A percentile compares a stretch with the other conserved stretches of the same genome.
Conservation (phyloP, 2,329 filamentous ascomycete species). For the Diplocarpon rosae region DNA sequence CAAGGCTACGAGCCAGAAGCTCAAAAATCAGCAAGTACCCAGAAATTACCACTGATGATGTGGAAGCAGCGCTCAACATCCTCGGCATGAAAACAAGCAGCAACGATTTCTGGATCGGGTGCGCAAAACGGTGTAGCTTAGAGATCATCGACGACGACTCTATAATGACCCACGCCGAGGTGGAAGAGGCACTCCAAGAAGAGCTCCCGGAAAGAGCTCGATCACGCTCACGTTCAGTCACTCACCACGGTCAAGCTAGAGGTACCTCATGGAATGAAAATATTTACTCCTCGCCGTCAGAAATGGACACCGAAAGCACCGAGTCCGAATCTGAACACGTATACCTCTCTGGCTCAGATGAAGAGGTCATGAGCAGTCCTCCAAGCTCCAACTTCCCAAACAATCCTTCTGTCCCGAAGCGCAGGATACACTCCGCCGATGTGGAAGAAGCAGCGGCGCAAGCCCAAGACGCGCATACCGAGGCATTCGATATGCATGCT, state of each 20-base stretch:
- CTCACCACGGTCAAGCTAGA: background rate
- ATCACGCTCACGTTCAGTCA: slow-evolving; percentile 5
- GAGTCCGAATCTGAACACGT: background rate
- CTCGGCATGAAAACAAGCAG: slow-evolving; percentile 38
- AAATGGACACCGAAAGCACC: background rate
- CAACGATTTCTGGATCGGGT: slow-evolving; percentile 38
- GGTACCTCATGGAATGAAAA: background rate
- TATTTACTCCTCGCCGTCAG: background rate
- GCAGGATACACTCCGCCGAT: background rate
- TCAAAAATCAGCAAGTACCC: slow-evolving; percentile 24
- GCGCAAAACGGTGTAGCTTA: slow-evolving; percentile 41
- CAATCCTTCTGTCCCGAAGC: background rate
- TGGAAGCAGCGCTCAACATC: slow-evolving; percentile 41
- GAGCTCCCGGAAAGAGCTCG: background rate
- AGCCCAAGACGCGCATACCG: slow-evolving; percentile 19
- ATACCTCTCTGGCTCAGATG: background rate
- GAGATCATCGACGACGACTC: slow-evolving; percentile 33
- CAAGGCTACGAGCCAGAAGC: slow-evolving; percentile 44
- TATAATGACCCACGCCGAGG: slow-evolving; percentile 1
- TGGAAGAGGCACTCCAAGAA: slow-evolving; percentile 1
- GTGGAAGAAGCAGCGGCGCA: slow-evolving; percentile 5
- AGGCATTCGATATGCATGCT: slow-evolving; percentile 20
- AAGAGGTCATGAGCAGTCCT: slow-evolving; percentile 1
- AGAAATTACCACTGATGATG: slow-evolving; percentile 28
- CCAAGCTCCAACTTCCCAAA: background rate